Evolutionary conservation across 2,329 filamentous ascomycete species (phyloP).

Genomic region (Aspergillus unguis): DNA sequence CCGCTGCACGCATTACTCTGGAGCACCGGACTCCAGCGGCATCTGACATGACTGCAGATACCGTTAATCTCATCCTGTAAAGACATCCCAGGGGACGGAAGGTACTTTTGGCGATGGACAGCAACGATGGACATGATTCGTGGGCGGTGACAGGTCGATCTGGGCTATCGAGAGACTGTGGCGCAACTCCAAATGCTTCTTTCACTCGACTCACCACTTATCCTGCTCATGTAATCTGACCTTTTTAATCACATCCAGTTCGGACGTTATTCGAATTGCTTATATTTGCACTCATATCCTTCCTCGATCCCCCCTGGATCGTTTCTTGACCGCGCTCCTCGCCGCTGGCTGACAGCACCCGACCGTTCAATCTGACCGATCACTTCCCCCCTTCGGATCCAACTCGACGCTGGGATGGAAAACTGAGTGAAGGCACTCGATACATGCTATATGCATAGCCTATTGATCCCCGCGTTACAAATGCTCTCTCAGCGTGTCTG

Average conservation of each 20-base stretch:
- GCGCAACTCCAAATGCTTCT: slow-evolving; percentile 6
- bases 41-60: background rate
- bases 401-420: slow-evolving; percentile 8
- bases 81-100: too few species aligned
- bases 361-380: slow-evolving; percentile 8
- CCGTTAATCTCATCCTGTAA: background rate
- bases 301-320: background rate
- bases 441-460: background rate
- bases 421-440: slow-evolving; percentile 1
- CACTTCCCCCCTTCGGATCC: background rate
- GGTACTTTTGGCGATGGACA: background rate
- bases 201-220: background rate
- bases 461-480: slow-evolving; percentile 12
- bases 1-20: background rate
- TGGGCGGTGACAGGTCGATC: slow-evolving; percentile 7
- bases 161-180: slow-evolving; percentile 4
- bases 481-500: slow-evolving; percentile 15
- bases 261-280: background rate
- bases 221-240: slow-evolving; percentile 5
- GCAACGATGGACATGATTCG: background rate
- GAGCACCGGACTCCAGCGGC: too few species aligned
- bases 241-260: background rate
- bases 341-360: background rate
- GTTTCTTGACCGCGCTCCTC: background rate
- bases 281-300: background rate